phyloP scores from a whole-genome alignment of 371 early-diverging fungal genomes.

The Apophysomyces trapeziformis region DNA sequence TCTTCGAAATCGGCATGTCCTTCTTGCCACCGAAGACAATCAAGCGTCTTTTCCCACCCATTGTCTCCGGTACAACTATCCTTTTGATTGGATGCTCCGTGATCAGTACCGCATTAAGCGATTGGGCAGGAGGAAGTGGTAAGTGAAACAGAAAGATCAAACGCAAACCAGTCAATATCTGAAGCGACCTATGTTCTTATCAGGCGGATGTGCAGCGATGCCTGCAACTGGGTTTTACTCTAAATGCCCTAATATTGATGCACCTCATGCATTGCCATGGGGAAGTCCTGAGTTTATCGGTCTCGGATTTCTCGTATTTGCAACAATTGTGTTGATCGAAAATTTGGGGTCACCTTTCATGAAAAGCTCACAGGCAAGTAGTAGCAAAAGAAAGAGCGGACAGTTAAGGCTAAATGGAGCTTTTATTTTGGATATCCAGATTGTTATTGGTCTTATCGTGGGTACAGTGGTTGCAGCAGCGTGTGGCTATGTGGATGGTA shows the following conservation, averaged over 20 bases:
- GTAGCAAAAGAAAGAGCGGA: background rate
- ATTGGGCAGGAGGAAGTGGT: slow-evolving; percentile 67
- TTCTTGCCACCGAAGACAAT: slow-evolving; percentile 62
- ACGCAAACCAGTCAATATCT: too few species aligned
- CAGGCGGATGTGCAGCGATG: slow-evolving; percentile 35
- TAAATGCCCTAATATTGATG: slow-evolving; percentile 55
- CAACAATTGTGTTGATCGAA: slow-evolving; percentile 63
- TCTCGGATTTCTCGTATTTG: slow-evolving; percentile 64
- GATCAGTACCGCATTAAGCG: slow-evolving; percentile 54
- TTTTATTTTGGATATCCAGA: slow-evolving; percentile 11
- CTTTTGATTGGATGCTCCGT: slow-evolving; percentile 63
- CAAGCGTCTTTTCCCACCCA: slow-evolving; percentile 61
- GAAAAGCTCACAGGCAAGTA: slow-evolving; percentile 57
- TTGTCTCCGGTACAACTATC: slow-evolving; percentile 64
- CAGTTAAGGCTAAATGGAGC: background rate
- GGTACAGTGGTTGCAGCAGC: slow-evolving; percentile 67
- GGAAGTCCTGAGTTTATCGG: slow-evolving; percentile 65
- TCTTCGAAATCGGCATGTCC: slow-evolving; percentile 58
- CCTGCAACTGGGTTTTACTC: slow-evolving; percentile 60
- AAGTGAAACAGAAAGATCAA: background rate
- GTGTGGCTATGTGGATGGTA: slow-evolving; percentile 57
- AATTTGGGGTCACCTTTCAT: slow-evolving; percentile 69
- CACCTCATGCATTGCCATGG: slow-evolving; percentile 67
- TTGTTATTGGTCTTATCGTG: slow-evolving; percentile 64
- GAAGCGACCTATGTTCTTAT: too few species aligned